phyloP scores from a whole-genome alignment of 169 alveolate species.

The Theileria equi region DNA sequence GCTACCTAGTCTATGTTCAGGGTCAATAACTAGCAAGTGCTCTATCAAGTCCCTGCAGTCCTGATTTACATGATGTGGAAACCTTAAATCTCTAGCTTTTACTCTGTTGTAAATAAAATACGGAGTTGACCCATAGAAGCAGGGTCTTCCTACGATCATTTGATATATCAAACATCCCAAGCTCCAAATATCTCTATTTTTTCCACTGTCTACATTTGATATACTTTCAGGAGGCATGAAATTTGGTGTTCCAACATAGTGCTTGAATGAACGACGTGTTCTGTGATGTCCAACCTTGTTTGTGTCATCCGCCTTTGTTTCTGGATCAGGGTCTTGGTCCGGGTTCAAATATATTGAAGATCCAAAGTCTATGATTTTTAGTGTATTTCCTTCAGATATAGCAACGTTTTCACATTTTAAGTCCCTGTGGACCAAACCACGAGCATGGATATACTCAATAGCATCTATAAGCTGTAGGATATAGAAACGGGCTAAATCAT shows the following conservation, averaged over 20 bases:
- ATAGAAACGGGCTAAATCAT: constrained; percentile 57
- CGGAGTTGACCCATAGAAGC: constrained; percentile 73
- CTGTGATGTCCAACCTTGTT: constrained; percentile 15
- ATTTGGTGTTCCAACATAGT: constrained; percentile 90
- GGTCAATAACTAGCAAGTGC: constrained; percentile 54
- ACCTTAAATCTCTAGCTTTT: constrained; percentile 30
- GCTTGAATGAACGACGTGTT: constrained; percentile 71
- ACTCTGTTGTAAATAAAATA: constrained; percentile 71
- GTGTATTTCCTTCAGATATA: constrained; percentile 79
- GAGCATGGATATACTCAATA: constrained; percentile 87
- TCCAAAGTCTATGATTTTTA: constrained; percentile 94
- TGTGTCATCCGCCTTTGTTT: constrained; percentile 11
- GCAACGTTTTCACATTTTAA: constrained; percentile 93
- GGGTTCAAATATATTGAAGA: constrained; percentile 65
- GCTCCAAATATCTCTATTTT: constrained; percentile 86
- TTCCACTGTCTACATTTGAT: constrained; percentile 79
- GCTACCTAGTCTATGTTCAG: constrained; percentile 69
- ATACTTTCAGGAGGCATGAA: constrained; percentile 92
- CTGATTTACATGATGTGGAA: constrained; percentile 57
- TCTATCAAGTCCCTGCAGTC: constrained; percentile 71
- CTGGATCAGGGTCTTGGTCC: constrained; percentile 17
- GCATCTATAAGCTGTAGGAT: constrained; percentile 79
- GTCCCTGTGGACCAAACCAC: constrained; percentile 91
- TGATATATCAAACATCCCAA: constrained; percentile 89
- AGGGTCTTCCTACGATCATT: constrained; percentile 78